Base-by-base conservation (phyloP, 179 eudicot genomes). In the Heliamphora pulchella region DNA sequence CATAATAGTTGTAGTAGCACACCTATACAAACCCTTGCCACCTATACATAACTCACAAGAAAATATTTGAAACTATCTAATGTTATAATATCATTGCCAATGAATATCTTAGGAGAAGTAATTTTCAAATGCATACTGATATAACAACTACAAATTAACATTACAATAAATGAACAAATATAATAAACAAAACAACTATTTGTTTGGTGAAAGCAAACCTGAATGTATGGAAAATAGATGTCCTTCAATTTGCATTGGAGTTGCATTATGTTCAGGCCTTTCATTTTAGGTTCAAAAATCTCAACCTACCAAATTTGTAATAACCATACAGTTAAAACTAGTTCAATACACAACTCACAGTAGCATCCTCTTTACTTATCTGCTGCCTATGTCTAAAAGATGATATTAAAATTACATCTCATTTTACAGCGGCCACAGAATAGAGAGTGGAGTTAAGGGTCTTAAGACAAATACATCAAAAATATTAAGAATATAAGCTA, bases 211-310 rank as follows among this genome's bases (percentile, higher is more conserved):
- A 22, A 31, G 18, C 67, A 75, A 83, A 91, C 97, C 93, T 93
- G 97, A 72, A 93, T 91, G 74, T 91, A 93, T 7, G 95, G 97
- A 78, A 90, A 93, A 84, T 93, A 91, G 9, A 93, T 93, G 81
- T 93, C 93, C 83, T 93, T 93, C 83, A 93, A 74, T 85, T 76
- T 90, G 89, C 90, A 85, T 64, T 82, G 87, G 31, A 93, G 90
- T 61, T 80, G 86, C 62, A 54, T 77, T 72, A 89, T 50, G 77
- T 88, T 79, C 79, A 84, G 78, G 73, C 79, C 78, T 75, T 81
- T 85, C 86, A 84, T 75, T 83, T 88, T 90, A 50, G 86, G 91
- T 78, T 88, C 81, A 71, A 78, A 80, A 78, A 93, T 87, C 63
- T 89, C 92, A 79, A 93, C 88, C 97, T 93, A 81, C 44, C 55